These are phyloP conservation scores for Trametes maxima DNA, from an alignment of 768 basidiomycete genomes.

Conservation along the genomic window DNA sequence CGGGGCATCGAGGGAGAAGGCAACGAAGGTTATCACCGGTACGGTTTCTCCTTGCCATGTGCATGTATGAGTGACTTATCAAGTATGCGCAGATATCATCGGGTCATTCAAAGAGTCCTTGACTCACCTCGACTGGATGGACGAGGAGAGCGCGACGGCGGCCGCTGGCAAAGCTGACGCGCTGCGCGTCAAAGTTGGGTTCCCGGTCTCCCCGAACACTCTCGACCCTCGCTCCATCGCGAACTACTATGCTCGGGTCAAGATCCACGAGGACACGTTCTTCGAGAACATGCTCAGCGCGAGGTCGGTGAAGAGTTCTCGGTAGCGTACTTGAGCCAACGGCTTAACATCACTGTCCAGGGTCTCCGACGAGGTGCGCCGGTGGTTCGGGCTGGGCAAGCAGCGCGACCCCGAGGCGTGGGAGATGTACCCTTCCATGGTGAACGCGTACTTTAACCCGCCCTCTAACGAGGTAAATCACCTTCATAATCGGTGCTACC, in stretches of 20 bases:
- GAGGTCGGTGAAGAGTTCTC: slow-evolving; percentile 40
- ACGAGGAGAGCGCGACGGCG: slow-evolving; percentile 73
- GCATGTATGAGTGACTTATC: not conserved
- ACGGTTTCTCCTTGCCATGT: slow-evolving; percentile 9
- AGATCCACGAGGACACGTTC: slow-evolving; percentile 68
- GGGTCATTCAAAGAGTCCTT: slow-evolving; percentile 81
- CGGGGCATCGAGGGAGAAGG: slow-evolving; percentile 77
- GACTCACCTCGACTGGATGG: slow-evolving; percentile 86
- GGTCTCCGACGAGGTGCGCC: slow-evolving; percentile 60
- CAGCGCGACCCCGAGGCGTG: slow-evolving; percentile 71
- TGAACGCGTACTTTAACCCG: slow-evolving; percentile 89
- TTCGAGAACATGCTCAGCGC: slow-evolving; percentile 82
- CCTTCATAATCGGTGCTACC: not conserved
- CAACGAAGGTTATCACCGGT: slow-evolving; percentile 83
- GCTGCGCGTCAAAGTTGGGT: slow-evolving; percentile 91
- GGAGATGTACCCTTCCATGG: slow-evolving; percentile 87
- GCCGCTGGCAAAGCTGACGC: slow-evolving; percentile 88
- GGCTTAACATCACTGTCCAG: slow-evolving; percentile 36
- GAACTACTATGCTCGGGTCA: slow-evolving; percentile 72
- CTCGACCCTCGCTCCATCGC: slow-evolving; percentile 66
- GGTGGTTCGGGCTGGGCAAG: slow-evolving; percentile 76
- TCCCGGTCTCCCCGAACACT: slow-evolving; percentile 86
- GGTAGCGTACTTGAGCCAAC: not conserved
- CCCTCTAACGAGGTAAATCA: slow-evolving; percentile 77
- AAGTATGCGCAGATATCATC: slow-evolving; percentile 60